These are phyloP conservation scores for Torulaspora globosa DNA, from an alignment of 1,139 yeast genomes.

Conservation along the genomic window DNA sequence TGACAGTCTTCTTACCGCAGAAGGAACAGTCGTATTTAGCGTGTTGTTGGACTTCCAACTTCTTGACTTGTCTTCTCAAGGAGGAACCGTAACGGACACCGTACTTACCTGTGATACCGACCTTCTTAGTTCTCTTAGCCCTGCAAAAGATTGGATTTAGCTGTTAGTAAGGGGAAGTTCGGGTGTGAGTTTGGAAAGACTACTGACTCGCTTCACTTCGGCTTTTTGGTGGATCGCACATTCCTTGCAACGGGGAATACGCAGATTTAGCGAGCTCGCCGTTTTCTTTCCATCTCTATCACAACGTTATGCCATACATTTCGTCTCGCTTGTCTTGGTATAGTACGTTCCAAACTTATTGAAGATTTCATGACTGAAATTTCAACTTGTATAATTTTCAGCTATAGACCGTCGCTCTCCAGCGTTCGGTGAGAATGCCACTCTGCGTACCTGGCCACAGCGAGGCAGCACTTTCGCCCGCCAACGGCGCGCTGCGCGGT, in stretches of 20 bases:
- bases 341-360: neutral
- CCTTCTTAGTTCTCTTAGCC: conserved; percentile 99
- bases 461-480: too few species aligned
- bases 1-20: conserved; percentile 99
- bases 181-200: neutral
- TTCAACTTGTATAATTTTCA: conserved; percentile 5
- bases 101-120: conserved; percentile 99
- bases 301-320: conserved; percentile 31
- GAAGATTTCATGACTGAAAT: neutral
- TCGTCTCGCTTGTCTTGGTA: conserved; percentile 11
- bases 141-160: conserved; percentile 40
- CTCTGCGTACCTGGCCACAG: too few species aligned
- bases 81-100: conserved; percentile 99
- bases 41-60: conserved; percentile 98
- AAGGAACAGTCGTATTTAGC: conserved; percentile 98
- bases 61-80: conserved; percentile 99
- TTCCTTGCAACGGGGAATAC: neutral
- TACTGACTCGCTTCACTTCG: neutral
- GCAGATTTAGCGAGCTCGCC: neutral
- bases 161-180: conserved; percentile 4
- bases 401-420: neutral
- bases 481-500: too few species aligned
- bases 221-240: neutral
- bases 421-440: neutral
- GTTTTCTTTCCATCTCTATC: neutral